phyloP scores from a whole-genome alignment of 2,329 filamentous ascomycete species.

The Truncatella angustata region DNA sequence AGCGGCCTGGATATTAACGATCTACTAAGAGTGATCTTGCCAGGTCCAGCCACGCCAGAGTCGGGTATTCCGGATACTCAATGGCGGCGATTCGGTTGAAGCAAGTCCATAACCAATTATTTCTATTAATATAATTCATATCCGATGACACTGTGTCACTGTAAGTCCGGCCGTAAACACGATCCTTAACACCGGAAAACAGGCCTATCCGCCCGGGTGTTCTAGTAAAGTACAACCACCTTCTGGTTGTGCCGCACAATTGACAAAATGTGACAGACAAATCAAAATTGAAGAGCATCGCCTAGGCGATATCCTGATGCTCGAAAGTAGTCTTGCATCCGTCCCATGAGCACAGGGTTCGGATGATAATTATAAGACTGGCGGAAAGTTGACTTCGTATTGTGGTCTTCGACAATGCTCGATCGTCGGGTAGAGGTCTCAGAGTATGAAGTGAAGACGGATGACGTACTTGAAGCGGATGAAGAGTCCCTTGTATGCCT shows the following conservation, averaged over 20 bases:
- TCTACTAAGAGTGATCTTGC: conserved; percentile 34
- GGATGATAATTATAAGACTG: background rate
- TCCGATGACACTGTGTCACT: too few species aligned
- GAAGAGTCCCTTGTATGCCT: conserved; percentile 15
- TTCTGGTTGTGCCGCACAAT: too few species aligned
- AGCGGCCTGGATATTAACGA: conserved; percentile 30
- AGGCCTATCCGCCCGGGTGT: too few species aligned
- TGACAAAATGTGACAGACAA: too few species aligned
- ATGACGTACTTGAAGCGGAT: conserved; percentile 13
- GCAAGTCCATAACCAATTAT: too few species aligned
- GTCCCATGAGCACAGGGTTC: conserved; percentile 29
- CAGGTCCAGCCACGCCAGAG: conserved; percentile 21
- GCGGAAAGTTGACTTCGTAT: background rate
- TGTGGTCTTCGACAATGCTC: conserved; percentile 16
- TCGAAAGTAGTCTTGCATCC: conserved; percentile 31
- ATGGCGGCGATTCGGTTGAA: conserved; percentile 25
- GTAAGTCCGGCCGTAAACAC: too few species aligned
- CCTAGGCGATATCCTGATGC: conserved; percentile 24
- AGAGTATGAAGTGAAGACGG: conserved; percentile 13
- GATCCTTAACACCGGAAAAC: too few species aligned
- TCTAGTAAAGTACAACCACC: too few species aligned
- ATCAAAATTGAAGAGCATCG: conserved; percentile 16
- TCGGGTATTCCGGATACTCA: conserved; percentile 19
- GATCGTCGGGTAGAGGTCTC: conserved; percentile 21
- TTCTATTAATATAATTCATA: too few species aligned